These are phyloP conservation scores for Tetrapyrgos nigripes DNA, from an alignment of 1,284 basidiomycete species.

Conservation along the genomic window DNA sequence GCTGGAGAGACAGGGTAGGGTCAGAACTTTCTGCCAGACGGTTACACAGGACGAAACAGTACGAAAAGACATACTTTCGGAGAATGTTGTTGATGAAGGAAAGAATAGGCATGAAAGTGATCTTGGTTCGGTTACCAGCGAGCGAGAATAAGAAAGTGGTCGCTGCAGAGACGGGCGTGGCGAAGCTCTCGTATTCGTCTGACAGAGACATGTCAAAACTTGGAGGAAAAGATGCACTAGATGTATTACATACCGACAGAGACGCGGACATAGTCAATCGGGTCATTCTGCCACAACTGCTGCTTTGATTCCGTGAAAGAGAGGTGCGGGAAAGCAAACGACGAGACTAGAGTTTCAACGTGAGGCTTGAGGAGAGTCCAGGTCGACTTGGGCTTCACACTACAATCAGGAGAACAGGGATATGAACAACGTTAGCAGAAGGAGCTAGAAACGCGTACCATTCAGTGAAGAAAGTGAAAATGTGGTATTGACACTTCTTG, in stretches of 20 bases:
- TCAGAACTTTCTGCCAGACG: not conserved
- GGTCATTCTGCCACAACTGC: constrained; percentile 78
- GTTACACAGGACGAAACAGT: too few species aligned
- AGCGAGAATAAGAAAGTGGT: constrained; percentile 82
- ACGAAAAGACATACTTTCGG: constrained; percentile 57
- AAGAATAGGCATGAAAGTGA: constrained; percentile 80
- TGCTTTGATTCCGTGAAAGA: constrained; percentile 74
- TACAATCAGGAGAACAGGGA: constrained; percentile 33
- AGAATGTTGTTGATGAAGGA: constrained; percentile 77
- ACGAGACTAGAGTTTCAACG: constrained; percentile 73
- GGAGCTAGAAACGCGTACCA: constrained; percentile 66
- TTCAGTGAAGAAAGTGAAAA: constrained; percentile 84
- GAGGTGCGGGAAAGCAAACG: constrained; percentile 86
- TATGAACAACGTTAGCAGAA: constrained; percentile 11
- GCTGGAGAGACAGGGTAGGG: constrained; percentile 32
- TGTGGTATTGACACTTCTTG: constrained; percentile 81
- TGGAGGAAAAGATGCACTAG: not conserved
- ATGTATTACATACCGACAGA: constrained; percentile 61
- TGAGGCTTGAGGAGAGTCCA: constrained; percentile 88
- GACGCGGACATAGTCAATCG: constrained; percentile 79
- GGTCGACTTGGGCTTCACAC: constrained; percentile 88
- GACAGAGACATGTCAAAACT: constrained; percentile 6
- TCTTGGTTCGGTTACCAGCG: constrained; percentile 78
- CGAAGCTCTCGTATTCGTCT: constrained; percentile 84
- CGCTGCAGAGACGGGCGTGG: constrained; percentile 77